Evolutionary conservation across 2,329 filamentous ascomycete genomes (phyloP).

Genomic region (Trichoderma sp.): DNA sequence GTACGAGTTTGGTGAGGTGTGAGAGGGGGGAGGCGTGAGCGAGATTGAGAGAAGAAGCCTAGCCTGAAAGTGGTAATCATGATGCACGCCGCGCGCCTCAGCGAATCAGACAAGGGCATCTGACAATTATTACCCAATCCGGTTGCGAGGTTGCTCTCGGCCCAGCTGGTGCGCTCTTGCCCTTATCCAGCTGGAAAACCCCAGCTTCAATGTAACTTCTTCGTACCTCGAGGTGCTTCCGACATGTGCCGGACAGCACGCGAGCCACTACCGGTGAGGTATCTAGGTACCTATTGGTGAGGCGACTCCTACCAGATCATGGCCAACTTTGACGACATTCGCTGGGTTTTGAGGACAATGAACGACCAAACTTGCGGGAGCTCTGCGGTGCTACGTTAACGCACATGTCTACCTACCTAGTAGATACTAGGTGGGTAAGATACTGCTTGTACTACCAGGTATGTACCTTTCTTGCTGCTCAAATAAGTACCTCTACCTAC

Average conservation of each 20-base stretch:
- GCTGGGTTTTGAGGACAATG: background rate
- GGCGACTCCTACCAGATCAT: too few relatives aligned
- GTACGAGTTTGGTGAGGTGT: background rate
- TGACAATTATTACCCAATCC: constrained; percentile 15
- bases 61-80: constrained; percentile 3
- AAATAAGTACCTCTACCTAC: too few relatives aligned
- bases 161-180: background rate
- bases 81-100: background rate
- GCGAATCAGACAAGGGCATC: constrained; percentile 7
- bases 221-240: background rate
- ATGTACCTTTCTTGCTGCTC: too few relatives aligned
- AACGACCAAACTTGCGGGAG: background rate
- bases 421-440: too few relatives aligned
- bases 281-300: too few relatives aligned
- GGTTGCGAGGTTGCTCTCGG: background rate
- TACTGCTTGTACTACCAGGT: too few relatives aligned
- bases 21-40: background rate
- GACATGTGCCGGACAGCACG: background rate
- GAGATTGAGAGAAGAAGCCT: constrained; percentile 26
- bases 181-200: background rate
- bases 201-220: background rate
- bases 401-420: too few relatives aligned
- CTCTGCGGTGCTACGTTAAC: background rate
- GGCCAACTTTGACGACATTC: background rate
- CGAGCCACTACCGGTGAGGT: too few relatives aligned